Percentiles rank a stretch among this genome's conserved stretches.
These are phyloP conservation scores for Curvularia sp. DNA, from an alignment of 2,329 filamentous ascomycete genomes.

Conservation along the genomic window DNA sequence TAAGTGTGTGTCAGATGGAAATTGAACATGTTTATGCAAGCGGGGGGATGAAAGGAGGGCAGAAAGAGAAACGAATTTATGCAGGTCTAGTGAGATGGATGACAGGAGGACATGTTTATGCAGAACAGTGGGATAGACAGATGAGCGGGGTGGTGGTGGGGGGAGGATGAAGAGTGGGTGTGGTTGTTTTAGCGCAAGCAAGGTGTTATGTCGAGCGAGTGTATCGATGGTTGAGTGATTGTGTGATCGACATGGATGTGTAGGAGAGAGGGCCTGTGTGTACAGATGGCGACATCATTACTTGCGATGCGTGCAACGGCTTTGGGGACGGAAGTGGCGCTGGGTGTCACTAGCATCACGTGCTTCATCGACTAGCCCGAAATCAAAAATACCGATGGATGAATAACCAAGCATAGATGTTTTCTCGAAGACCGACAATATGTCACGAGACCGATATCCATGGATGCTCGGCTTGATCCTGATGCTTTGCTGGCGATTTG, in stretches of 20 bases:
- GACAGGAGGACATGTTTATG: neutral
- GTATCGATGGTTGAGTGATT: neutral
- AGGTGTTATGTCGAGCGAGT: neutral
- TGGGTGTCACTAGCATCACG: neutral
- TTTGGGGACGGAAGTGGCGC: neutral
- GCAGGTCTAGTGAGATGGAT: neutral
- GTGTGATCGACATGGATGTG: neutral
- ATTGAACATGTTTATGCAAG: constrained; percentile 1
- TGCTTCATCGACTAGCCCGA: neutral
- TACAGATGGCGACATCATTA: neutral
- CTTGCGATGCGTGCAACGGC: neutral
- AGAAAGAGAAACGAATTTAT: neutral
- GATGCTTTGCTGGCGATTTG: neutral
- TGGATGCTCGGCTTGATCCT: neutral
- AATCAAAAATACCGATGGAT: neutral
- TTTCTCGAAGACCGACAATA: neutral
- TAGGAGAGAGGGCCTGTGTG: neutral
- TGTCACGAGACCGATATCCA: neutral
- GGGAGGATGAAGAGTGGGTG: neutral
- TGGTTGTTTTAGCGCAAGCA: neutral
- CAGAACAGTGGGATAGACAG: neutral
- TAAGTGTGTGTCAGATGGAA: constrained; percentile 2
- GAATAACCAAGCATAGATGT: neutral
- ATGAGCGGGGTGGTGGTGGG: neutral
- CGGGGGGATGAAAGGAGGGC: neutral